Evolutionary conservation across 2,329 filamentous ascomycete species (phyloP), one percentile per base, ranked within the genome.

Genomic region (Hirsutella minnesotensis): DNA sequence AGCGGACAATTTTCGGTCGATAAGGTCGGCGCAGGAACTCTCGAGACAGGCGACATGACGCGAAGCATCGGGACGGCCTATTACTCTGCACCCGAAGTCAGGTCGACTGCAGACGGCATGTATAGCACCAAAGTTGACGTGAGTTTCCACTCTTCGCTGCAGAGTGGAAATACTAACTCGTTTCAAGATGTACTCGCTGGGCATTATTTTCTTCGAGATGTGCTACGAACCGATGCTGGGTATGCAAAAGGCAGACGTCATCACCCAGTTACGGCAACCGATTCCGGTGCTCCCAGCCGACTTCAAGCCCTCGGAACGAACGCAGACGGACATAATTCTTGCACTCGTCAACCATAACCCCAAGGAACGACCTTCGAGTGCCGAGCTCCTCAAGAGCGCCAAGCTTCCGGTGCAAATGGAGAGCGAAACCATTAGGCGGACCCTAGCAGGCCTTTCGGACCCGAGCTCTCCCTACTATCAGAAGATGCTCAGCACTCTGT

Each of bases 201-300:
- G 92, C 0, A 85, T 98, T 49, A 96, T 98, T 44, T 94, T 98
- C 65, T 96, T 95, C 52, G 92, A 98, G 62, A 98, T 98, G 92
- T 94, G 85, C 55, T 89, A 81, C 49, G 63, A 69, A 29, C 70
- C 77, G 0, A 75, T 81, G 63, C 69, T 81, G 57, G 78, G 77
- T 4, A 81, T 82, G 76, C 73, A 82, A 52, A 72, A 79, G 48
- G 75, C 74, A 2, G 63, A 72, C 41, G 74, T 80, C 4, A 69
- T 95, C 22, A 74, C 82, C 41, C 68, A 74, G 43, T 70, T 95
- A 35, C 76, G 86, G 38, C 73, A 79, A 50, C 75, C 77, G 33
- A 69, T 78, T 12, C 81, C 87, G 33, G 62, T 67, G 5, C 70
- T 96, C 22, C 90, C 92, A 1, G 52, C 69, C 0, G 81, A 86